Evolutionary conservation across 2,329 filamentous ascomycete species (phyloP), one percentile per base, ranked within the genome.

Genomic region (Colletotrichum camelliae): DNA sequence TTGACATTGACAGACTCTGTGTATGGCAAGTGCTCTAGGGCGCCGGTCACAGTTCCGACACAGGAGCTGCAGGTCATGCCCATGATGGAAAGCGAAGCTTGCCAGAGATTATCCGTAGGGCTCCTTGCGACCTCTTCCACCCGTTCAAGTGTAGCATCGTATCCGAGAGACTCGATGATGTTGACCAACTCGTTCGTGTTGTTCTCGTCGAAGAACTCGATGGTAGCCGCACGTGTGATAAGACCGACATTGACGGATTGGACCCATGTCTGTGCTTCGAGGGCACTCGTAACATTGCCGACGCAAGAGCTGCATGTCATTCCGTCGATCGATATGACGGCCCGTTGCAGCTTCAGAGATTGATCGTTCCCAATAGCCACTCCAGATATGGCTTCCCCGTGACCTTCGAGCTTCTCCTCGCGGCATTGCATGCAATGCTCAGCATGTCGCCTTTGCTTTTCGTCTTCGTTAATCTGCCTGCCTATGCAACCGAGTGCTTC

Each of bases 61-160:
- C 94, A 96, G 9, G 93, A 89, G 18, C 92, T 91, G 81, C 94
- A 95, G 5, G 92, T 94, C 93, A 96, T 95, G 72, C 94, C 94
- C 35, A 89, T 91, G 52, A 96, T 88, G 35, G 92, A 90, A n/a
- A 92, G 77, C 1, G 85, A 88, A 3, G 87, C 89, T 61, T 87
- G 84, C 87, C 89, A 92, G 18, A 79, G 83, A 18, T 86, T 83
- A 52, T 87, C 80, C 24, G 90, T 81, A 24, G 86, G 81, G 73
- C 89, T 87, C 7, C 85, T 83, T 75, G 85, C 82, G 4, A 88
- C 78, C 31, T 85, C 82, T 29, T 85, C 80, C 12, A 90, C 84
- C 24, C 87, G 87, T 78, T 91, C 89, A 16, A 95, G 83, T 0
- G 88, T 84, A 31, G 91, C 91, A 35, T 93, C 92, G 78, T 93